Evolutionary conservation across 1,284 basidiomycete genomes (phyloP).

Genomic region (Trametes hirsuta): DNA sequence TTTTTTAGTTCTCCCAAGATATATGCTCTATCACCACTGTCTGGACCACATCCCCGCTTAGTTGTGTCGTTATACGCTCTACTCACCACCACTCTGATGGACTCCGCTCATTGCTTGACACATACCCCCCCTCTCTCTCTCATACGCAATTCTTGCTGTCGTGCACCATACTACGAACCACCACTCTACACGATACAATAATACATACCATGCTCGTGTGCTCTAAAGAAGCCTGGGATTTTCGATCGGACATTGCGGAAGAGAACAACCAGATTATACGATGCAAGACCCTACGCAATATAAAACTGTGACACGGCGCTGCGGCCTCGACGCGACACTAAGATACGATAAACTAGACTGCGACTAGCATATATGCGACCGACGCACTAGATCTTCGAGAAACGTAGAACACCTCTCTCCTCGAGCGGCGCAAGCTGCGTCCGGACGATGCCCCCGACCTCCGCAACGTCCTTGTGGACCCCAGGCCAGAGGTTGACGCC

Average conservation of each 20-base stretch:
- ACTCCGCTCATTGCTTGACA: not conserved
- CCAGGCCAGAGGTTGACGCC: constrained; percentile 33
- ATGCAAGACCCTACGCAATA: not conserved
- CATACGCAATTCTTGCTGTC: not conserved
- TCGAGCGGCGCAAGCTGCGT: constrained; percentile 22
- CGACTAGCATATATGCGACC: not conserved
- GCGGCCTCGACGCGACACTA: not conserved
- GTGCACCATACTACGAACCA: not conserved
- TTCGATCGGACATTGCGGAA: too few species aligned
- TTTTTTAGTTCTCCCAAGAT: too few species aligned
- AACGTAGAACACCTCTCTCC: constrained; percentile 27
- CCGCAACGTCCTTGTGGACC: constrained; percentile 18
- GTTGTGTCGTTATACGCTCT: too few species aligned
- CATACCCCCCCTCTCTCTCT: not conserved
- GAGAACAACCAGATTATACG: too few species aligned
- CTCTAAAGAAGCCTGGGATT: not conserved
- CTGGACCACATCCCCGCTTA: too few species aligned
- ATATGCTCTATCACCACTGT: too few species aligned
- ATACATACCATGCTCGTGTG: not conserved
- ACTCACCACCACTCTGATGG: too few species aligned
- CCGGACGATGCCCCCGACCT: constrained; percentile 26
- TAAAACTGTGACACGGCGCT: not conserved
- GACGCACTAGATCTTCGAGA: constrained; percentile 6
- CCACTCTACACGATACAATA: not conserved
- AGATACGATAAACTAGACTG: not conserved